Conservation (phyloP, 2,329 filamentous ascomycete genomes). For the Hirsutella rhossiliensis region DNA sequence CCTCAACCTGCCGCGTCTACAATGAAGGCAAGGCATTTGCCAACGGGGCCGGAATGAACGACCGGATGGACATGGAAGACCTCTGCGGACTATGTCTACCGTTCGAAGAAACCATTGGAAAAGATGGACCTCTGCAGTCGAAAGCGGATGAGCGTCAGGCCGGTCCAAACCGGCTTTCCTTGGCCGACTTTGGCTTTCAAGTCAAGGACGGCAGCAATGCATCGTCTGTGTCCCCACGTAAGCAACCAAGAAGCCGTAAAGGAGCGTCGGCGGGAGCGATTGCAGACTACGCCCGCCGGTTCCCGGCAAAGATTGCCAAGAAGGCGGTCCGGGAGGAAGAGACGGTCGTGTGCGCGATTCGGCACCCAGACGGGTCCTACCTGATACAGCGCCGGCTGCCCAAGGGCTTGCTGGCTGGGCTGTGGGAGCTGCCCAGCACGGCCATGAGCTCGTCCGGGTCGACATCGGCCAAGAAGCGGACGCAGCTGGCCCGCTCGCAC, state of each 20-base stretch:
- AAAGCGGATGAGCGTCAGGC: not conserved
- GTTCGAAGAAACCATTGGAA: slow-evolving; percentile 23
- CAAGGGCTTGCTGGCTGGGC: slow-evolving; percentile 39
- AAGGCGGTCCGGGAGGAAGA: slow-evolving; percentile 40
- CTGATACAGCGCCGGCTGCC: slow-evolving; percentile 38
- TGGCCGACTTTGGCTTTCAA: not conserved
- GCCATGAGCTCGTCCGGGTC: slow-evolving; percentile 14
- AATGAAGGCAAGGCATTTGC: slow-evolving; percentile 29
- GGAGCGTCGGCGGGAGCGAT: slow-evolving; percentile 15
- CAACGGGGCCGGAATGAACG: not conserved
- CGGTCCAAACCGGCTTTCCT: not conserved
- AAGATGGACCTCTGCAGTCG: slow-evolving; percentile 5
- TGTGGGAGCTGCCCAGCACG: slow-evolving; percentile 45
- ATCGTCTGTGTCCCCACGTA: not conserved
- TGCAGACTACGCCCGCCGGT: slow-evolving; percentile 33
- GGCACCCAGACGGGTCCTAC: slow-evolving; percentile 28
- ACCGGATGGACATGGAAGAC: slow-evolving; percentile 35
- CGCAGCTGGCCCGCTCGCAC: slow-evolving; percentile 22
- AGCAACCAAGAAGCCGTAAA: slow-evolving; percentile 4
- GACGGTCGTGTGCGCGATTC: slow-evolving; percentile 40
- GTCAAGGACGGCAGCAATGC: not conserved
- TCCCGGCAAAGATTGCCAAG: slow-evolving; percentile 38
- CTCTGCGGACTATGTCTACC: slow-evolving; percentile 34
- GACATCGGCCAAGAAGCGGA: slow-evolving; percentile 17
- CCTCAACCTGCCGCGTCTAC: slow-evolving; percentile 37